Evolutionary conservation across 495 filamentous ascomycete genomes (phyloP).

Genomic region (Neurospora cerealis): DNA sequence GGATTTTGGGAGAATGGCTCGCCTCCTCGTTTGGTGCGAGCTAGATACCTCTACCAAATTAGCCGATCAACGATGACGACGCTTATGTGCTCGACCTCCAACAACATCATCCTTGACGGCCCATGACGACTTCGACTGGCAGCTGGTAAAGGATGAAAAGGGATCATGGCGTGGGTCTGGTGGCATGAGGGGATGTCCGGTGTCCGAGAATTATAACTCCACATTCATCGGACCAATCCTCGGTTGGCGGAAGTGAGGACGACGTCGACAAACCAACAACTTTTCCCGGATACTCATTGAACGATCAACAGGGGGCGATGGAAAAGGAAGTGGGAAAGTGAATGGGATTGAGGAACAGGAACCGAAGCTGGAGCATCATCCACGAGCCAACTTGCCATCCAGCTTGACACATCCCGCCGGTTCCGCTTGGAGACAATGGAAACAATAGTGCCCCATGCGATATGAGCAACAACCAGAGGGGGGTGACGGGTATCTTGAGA

Average conservation of each 20-base stretch:
- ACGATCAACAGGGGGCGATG: neutral
- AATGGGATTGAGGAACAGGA: neutral
- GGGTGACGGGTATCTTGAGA: neutral
- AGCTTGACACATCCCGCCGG: neutral
- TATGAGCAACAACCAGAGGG: neutral
- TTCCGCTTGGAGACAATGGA: neutral
- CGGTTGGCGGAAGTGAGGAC: neutral
- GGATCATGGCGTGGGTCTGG: neutral
- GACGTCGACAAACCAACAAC: neutral
- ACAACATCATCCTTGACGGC: neutral
- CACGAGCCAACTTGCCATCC: neutral
- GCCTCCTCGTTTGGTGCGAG: neutral
- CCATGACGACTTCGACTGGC: neutral
- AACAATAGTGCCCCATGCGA: neutral
- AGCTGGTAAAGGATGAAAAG: neutral
- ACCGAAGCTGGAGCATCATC: neutral
- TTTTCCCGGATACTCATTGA: neutral
- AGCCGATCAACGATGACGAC: neutral
- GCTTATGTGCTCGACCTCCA: neutral
- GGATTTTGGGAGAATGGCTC: neutral
- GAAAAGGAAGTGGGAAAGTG: neutral
- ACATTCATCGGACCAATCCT: neutral
- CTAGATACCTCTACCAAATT: neutral
- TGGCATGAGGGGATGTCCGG: neutral
- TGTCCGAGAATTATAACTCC: neutral